Conservation (phyloP, 331 rosid genomes). For the Rhamnella rubrinervis region DNA sequence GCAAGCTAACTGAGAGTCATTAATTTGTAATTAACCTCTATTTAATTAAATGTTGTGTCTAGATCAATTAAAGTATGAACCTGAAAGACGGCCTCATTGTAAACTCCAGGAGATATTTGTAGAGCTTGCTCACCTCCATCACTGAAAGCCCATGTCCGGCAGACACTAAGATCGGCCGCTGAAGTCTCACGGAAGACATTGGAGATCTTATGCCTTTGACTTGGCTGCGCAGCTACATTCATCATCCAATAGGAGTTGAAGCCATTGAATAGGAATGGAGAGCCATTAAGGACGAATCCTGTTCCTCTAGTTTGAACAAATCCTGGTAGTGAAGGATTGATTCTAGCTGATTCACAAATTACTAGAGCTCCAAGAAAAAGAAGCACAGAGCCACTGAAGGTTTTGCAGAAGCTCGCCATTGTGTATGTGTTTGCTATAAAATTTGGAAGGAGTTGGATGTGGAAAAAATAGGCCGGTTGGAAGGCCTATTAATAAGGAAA, state of each 20-base stretch:
- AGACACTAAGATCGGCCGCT: slow-evolving; percentile 42
- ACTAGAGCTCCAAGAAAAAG: too few species aligned
- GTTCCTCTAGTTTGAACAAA: slow-evolving; percentile 39
- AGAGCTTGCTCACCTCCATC: slow-evolving; percentile 47
- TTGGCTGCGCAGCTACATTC: slow-evolving; percentile 52
- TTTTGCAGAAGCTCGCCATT: too few species aligned
- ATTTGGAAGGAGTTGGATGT: too few species aligned
- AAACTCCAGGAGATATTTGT: slow-evolving; percentile 48
- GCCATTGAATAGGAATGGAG: slow-evolving; percentile 43
- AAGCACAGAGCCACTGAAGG: too few species aligned
- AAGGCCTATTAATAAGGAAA: too few species aligned
- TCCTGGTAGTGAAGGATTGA: background rate
- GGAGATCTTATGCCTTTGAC: slow-evolving; percentile 42
- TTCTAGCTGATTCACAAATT: too few species aligned
- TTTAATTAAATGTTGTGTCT: too few species aligned
- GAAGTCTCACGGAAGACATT: slow-evolving; percentile 45
- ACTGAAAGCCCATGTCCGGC: slow-evolving; percentile 58
- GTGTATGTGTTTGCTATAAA: too few species aligned
- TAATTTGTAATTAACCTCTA: too few species aligned
- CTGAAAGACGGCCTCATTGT: slow-evolving; percentile 44
- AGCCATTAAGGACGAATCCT: slow-evolving; percentile 32
- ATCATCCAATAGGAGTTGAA: slow-evolving; percentile 67
- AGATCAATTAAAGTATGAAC: slow-evolving; percentile 8
- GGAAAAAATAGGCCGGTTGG: too few species aligned
- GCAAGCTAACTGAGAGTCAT: too few species aligned